Base-by-base conservation (phyloP, 2,329 filamentous ascomycete genomes). In the Talaromyces sp. region DNA sequence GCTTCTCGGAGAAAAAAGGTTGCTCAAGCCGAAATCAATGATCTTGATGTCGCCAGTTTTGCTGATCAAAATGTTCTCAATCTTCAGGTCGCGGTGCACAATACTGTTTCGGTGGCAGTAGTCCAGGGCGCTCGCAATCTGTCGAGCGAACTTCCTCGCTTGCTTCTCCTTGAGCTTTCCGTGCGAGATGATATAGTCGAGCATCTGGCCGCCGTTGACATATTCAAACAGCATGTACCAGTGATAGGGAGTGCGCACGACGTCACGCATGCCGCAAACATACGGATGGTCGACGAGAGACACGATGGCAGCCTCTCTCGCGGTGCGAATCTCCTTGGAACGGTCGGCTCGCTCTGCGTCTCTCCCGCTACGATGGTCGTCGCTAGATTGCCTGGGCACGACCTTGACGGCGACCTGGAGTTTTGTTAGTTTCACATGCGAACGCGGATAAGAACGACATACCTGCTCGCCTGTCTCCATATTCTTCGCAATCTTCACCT, bases 181-280 rank as follows among this genome's bases (percentile, higher is more conserved):
- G 71, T 99, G 94, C 3, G 92, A 97, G 72, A 99, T 99, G 74
- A 99, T 99, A 77, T 97, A 99, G 79, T 99, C 94, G 63, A 99
- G 86, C 94, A 99, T 97, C 78, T 99, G 94, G 19, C 94, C 94
- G 54, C 94, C 94, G 72, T 99, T 97, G 75, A 99, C 94, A 74
- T 94, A 97, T 78, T 99, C 94, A 72, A 96, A 99, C 56, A 99
- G 86, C 94, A 99, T 99, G 77, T 99, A 99, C 94, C 94, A 99
- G 76, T 99, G 94, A 74, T 97, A 94, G 70, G 94, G 93, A 56
- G 94, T 97, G 61, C 92, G 88, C 60, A 97, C 89, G 27, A 97
- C 92, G 77, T 99, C 94, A 65, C 92, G 87, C 83, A 99, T 90
- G 61, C 90, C 92, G 74, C 94, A 97, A 61, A 99, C 95, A 72